Evolutionary conservation across 257 asterid species (phyloP).

Genomic region (Solanum chilense): DNA sequence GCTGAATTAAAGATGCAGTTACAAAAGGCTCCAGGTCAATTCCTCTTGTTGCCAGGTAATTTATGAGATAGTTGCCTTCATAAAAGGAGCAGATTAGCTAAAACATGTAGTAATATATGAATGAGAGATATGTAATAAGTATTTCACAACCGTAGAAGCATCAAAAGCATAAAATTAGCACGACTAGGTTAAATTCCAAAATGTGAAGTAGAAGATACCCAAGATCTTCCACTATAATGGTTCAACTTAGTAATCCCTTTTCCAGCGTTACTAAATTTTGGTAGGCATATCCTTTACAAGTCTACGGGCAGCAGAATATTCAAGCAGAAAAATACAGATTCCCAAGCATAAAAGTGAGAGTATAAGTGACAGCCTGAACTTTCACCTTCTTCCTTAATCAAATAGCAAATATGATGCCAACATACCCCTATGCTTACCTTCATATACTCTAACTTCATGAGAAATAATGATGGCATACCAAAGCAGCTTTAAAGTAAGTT

Average conservation of each 20-base stretch:
- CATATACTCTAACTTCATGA: not conserved
- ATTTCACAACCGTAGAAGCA: not conserved
- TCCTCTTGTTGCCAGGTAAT: slow-evolving; percentile 95
- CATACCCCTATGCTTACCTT: not conserved
- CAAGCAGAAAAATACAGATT: not conserved
- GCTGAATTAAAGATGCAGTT: slow-evolving; percentile 80
- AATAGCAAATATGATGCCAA: not conserved
- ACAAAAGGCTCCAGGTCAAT: slow-evolving; percentile 94
- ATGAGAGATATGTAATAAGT: not conserved
- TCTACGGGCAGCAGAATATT: not conserved
- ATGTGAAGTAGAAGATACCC: not conserved
- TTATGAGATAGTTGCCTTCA: slow-evolving; percentile 96
- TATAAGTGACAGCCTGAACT: not conserved
- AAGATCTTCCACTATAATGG: not conserved
- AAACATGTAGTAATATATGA: not conserved
- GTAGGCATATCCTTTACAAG: not conserved
- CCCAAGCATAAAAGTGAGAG: not conserved
- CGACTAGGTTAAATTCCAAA: not conserved
- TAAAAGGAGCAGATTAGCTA: slow-evolving; percentile 29
- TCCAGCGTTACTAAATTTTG: not conserved
- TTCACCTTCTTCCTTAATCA: not conserved
- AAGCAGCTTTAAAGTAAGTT: not conserved
- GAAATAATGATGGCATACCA: not conserved
- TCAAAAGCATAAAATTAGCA: not conserved
- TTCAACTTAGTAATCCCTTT: not conserved